These are phyloP conservation scores for Coniferiporia weirii DNA, from an alignment of 1,284 basidiomycete species.

Conservation along the genomic window DNA sequence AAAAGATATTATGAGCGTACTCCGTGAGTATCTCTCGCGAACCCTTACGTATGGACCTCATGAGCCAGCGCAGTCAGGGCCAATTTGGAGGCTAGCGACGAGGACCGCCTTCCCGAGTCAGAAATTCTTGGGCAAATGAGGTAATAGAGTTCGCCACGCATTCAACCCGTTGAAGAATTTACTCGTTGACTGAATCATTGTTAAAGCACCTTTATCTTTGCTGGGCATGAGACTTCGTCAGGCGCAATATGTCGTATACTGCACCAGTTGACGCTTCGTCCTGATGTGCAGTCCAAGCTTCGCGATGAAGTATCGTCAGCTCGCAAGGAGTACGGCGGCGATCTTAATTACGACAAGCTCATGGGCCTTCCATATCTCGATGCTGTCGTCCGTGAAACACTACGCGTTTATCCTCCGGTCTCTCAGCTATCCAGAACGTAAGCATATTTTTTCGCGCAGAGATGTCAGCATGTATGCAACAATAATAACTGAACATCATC, in stretches of 20 bases:
- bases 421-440: slow-evolving; percentile 25
- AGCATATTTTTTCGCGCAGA: background rate
- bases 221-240: slow-evolving; percentile 35
- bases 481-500: background rate
- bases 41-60: background rate
- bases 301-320: slow-evolving; percentile 32
- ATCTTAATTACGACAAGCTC: slow-evolving; percentile 33
- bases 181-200: slow-evolving; percentile 8
- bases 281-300: slow-evolving; percentile 31
- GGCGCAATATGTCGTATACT: slow-evolving; percentile 34
- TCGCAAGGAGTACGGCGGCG: slow-evolving; percentile 21
- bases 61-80: slow-evolving; percentile 24
- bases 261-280: slow-evolving; percentile 29
- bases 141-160: slow-evolving; percentile 20
- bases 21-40: slow-evolving; percentile 2
- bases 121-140: slow-evolving; percentile 31
- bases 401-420: slow-evolving; percentile 32
- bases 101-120: slow-evolving; percentile 27
- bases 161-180: background rate
- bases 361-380: slow-evolving; percentile 34
- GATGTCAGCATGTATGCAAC: background rate
- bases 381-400: slow-evolving; percentile 35
- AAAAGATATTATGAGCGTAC: slow-evolving; percentile 14
- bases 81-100: slow-evolving; percentile 25
- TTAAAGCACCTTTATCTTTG: slow-evolving; percentile 34